Base-by-base conservation (phyloP, 345 rosid species). In the Hypericum perforatum region DNA sequence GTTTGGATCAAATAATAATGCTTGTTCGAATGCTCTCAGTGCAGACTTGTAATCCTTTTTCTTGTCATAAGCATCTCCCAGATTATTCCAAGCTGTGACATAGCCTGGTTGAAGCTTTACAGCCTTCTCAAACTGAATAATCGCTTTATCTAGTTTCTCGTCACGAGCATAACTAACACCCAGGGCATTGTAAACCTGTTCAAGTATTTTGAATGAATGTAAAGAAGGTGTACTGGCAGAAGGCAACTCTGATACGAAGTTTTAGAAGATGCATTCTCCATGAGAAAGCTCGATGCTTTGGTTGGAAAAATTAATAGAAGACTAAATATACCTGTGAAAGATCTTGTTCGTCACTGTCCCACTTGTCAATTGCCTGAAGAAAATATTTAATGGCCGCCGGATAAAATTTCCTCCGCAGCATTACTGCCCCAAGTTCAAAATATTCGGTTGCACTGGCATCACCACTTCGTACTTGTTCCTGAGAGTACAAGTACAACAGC, bases 391-490 rank as follows among this genome's bases (percentile, higher is more conserved):
- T 78, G 22, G 98, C 98, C 54, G 94, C 96, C 0, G 96, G 95
- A 67, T 91, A 87, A 70, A 85, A 74, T 63, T 87, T 87, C 65
- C 98, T 73, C 73, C 96, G 70, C 45, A 87, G 70, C 98, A 91
- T 91, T 55, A 87, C 96, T 0, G 98, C 96, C 54, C 98, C 96
- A 5, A 91, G 92, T 74, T 91, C 95, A 59, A 91, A 91, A 32
- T 79, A 74, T 73, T 76, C 98, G 29, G 96, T 91, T 53, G 96
- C 96, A 74, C 77, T 74, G 45, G 98, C 98, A 71, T 87, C 98
- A n/a, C 98, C 98, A 42, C 98, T 91, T 76, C 98, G 81, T 61
- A 87, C 98, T 81, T 91, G 96, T 52, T 91, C 98, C 98, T 91
- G 76, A 56, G 36, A 57, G 53, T 16, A 36, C 7, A 58, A 45